These are phyloP conservation scores for Pichia gijzeniarum DNA, from an alignment of 805 yeast genomes.

Conservation along the genomic window DNA sequence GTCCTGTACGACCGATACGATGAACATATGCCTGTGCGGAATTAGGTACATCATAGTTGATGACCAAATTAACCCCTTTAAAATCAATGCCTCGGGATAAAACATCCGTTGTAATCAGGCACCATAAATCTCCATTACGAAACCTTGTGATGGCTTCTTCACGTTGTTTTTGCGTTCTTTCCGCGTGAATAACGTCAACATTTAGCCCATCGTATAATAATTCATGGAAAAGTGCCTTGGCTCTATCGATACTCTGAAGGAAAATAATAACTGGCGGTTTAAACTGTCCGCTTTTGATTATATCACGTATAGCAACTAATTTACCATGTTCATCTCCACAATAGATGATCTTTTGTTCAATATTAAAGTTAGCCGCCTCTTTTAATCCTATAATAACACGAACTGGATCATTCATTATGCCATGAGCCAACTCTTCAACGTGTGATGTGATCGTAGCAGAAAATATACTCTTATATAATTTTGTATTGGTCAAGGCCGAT, in stretches of 20 bases:
- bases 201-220: conserved; percentile 83
- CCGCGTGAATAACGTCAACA: conserved; percentile 95
- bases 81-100: conserved; percentile 96
- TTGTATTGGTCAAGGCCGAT: conserved; percentile 45
- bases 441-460: conserved; percentile 95
- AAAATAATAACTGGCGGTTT: conserved; percentile 91
- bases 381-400: conserved; percentile 88
- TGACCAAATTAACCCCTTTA: conserved; percentile 89
- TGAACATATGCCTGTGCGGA: conserved; percentile 94
- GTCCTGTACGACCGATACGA: conserved; percentile 97
- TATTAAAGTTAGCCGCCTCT: conserved; percentile 82
- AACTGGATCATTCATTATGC: conserved; percentile 80
- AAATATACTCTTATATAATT: conserved; percentile 68
- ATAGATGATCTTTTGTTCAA: conserved; percentile 75
- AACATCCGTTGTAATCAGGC: conserved; percentile 92
- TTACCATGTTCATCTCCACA: conserved; percentile 97
- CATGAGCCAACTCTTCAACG: conserved; percentile 80
- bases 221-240: conserved; percentile 93
- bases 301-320: conserved; percentile 80
- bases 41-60: conserved; percentile 94
- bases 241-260: conserved; percentile 85
- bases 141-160: conserved; percentile 78
- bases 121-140: conserved; percentile 91
- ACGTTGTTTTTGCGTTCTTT: conserved; percentile 83
- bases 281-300: conserved; percentile 77